phyloP scores from a whole-genome alignment of 169 alveolate genomes.

The Babesia divergens region DNA sequence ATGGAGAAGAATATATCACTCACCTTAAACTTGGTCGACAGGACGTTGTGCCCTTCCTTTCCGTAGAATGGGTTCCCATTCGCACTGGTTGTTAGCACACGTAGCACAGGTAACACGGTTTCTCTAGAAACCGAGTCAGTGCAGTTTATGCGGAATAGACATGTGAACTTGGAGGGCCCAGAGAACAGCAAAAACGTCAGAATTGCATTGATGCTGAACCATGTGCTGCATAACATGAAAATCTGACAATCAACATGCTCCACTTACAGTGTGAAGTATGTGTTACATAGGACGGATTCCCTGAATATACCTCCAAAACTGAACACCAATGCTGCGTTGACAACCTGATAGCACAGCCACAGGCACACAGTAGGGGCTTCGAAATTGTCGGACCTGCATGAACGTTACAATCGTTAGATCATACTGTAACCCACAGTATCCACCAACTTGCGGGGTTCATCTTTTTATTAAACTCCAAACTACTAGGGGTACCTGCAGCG shows the following conservation, averaged over 20 bases:
- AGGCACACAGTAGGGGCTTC: slow-evolving; percentile 80
- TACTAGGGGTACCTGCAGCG: slow-evolving; percentile 56
- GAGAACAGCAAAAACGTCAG: slow-evolving; percentile 71
- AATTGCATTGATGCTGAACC: slow-evolving; percentile 63
- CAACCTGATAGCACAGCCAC: slow-evolving; percentile 83
- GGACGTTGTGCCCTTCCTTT: slow-evolving; percentile 78
- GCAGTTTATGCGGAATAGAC: slow-evolving; percentile 87
- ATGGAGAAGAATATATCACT: slow-evolving; percentile 5
- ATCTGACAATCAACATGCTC: no score
- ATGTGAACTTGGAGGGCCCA: slow-evolving; percentile 81
- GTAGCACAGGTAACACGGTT: slow-evolving; percentile 74
- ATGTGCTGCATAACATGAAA: slow-evolving; percentile 56
- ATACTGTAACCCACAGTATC: slow-evolving; percentile 61
- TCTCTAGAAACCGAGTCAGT: slow-evolving; percentile 76
- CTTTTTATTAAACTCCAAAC: slow-evolving; percentile 61
- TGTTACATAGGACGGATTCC: slow-evolving; percentile 71
- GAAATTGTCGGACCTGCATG: slow-evolving; percentile 80
- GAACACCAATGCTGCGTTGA: slow-evolving; percentile 80
- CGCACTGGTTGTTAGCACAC: slow-evolving; percentile 76
- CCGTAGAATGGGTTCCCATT: slow-evolving; percentile 84
- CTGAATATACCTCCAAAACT: slow-evolving; percentile 84
- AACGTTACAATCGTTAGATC: not conserved
- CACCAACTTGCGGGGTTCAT: slow-evolving; percentile 83
- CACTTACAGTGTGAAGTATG: slow-evolving; percentile 72
- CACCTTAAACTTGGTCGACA: slow-evolving; percentile 70